A percentile compares a stretch with the other conserved stretches of the same genome.
Conservation (phyloP, 192 early-diverging fungal species). For the Mortierella claussenii region DNA sequence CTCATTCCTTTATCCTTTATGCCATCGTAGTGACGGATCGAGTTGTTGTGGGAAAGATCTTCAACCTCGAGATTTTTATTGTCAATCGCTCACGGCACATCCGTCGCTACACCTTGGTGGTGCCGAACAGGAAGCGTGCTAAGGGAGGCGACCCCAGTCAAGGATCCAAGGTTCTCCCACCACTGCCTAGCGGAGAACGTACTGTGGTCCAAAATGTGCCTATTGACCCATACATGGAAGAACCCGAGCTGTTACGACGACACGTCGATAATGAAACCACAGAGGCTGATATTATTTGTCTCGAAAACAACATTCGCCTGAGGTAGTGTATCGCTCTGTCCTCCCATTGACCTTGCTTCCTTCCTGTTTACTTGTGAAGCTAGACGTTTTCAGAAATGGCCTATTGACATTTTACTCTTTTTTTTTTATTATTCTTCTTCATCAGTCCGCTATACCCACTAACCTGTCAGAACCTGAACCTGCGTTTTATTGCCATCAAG, state of each 20-base stretch:
- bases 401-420: no score
- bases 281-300: constrained; percentile 67
- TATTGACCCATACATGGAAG: constrained; percentile 69
- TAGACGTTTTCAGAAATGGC: no score
- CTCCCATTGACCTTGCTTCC: no score
- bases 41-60: constrained; percentile 62
- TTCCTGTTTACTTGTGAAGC: no score
- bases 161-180: constrained; percentile 52
- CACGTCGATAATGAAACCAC: constrained; percentile 68
- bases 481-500: constrained; percentile 70
- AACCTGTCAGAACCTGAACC: constrained; percentile 64
- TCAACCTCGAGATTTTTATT: constrained; percentile 64
- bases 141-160: constrained; percentile 54
- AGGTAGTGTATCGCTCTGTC: constrained; percentile 55
- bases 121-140: constrained; percentile 65
- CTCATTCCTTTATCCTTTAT: not conserved
- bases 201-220: constrained; percentile 45
- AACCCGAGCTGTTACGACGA: constrained; percentile 62
- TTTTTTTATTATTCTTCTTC: not conserved
- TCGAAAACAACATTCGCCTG: constrained; percentile 68
- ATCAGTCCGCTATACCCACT: constrained; percentile 64
- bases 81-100: constrained; percentile 65
- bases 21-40: constrained; percentile 38
- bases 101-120: constrained; percentile 61
- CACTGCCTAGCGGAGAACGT: constrained; percentile 52